Percentiles rank a stretch among this genome's conserved stretches.
Conservation (phyloP, 129 eudicot species). For the Flaveria brownii region DNA sequence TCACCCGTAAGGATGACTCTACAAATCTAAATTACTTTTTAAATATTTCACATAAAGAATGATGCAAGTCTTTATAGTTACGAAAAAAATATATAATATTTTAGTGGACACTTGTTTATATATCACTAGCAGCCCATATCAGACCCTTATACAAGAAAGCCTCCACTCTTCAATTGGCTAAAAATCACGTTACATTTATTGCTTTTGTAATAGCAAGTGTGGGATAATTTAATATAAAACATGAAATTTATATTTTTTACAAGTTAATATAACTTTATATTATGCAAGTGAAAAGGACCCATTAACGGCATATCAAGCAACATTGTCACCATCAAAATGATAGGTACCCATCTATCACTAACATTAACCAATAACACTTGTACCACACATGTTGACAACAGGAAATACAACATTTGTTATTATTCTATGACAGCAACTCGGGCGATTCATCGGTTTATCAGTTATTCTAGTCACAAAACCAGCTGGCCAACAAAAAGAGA, state of each 20-base stretch:
- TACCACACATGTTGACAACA: not conserved
- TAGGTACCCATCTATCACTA: not conserved
- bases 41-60: too few relatives aligned
- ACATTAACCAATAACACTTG: not conserved
- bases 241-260: not conserved
- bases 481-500: too few relatives aligned
- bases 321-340: not conserved
- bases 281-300: too few relatives aligned
- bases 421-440: not conserved
- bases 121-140: conserved; percentile 11
- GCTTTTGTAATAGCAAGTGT: conserved; percentile 1
- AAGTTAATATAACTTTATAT: not conserved
- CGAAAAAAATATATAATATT: not conserved
- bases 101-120: conserved; percentile 18
- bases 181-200: not conserved
- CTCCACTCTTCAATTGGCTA: not conserved
- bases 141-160: not conserved
- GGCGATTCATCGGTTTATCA: too few relatives aligned
- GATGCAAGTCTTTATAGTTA: too few relatives aligned
- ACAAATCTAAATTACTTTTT: too few relatives aligned
- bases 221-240: not conserved
- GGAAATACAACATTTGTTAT: not conserved
- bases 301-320: not conserved
- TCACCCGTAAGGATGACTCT: too few relatives aligned
- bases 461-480: too few relatives aligned